Evolutionary conservation across 805 yeast genomes (phyloP).

Genomic region (Candida nonsorbophila): DNA sequence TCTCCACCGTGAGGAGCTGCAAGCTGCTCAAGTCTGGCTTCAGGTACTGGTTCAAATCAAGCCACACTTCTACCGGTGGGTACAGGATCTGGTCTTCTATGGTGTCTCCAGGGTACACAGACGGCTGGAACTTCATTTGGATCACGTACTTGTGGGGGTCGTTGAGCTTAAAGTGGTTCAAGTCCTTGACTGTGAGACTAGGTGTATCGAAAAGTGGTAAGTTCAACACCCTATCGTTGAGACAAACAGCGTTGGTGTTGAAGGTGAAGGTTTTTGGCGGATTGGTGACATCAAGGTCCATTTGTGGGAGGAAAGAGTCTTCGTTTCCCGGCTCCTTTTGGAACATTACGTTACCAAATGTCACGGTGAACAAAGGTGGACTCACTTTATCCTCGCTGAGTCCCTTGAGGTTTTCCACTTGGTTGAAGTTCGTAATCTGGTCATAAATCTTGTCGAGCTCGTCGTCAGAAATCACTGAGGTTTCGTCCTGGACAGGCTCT

Average conservation of each 20-base stretch:
- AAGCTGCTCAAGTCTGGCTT: conserved; percentile 33
- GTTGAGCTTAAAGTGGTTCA: conserved; percentile 13
- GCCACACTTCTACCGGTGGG: conserved; percentile 58
- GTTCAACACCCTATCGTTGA: conserved; percentile 25
- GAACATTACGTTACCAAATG: conserved; percentile 36
- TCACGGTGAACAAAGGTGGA: conserved; percentile 26
- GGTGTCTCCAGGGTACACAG: conserved; percentile 9
- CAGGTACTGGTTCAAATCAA: conserved; percentile 33
- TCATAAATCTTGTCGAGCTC: conserved; percentile 17
- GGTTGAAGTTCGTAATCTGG: conserved; percentile 19
- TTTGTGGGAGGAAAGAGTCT: conserved; percentile 6
- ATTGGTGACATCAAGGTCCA: conserved; percentile 1
- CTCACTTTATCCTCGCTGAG: conserved; percentile 6
- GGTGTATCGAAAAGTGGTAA: conserved; percentile 19
- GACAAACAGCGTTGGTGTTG: conserved; percentile 27
- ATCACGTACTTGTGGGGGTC: conserved; percentile 33
- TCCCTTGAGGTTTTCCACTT: not conserved
- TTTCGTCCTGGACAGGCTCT: no score
- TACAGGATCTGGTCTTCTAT: conserved; percentile 17
- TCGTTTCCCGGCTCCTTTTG: no score
- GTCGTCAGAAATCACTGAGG: conserved; percentile 4
- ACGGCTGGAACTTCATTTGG: conserved; percentile 43
- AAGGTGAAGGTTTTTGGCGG: conserved; percentile 15
- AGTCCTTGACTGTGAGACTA: conserved; percentile 12
- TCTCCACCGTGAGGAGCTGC: conserved; percentile 39